Base-by-base conservation (phyloP, 2,329 filamentous ascomycete species). In the Ampelomyces quisqualis region DNA sequence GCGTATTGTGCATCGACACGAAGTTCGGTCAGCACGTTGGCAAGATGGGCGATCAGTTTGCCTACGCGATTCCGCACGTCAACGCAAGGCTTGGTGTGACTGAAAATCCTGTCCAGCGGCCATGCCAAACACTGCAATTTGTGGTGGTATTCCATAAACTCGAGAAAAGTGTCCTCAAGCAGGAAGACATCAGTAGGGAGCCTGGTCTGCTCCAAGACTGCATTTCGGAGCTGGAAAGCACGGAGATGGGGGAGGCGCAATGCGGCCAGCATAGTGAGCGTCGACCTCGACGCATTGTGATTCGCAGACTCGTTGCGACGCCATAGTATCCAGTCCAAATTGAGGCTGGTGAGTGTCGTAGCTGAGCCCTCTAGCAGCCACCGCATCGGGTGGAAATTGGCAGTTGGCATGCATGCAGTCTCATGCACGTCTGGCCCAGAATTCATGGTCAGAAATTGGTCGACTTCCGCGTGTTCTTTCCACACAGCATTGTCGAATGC, bases 41-140 rank as follows among this genome's bases (percentile, higher is more conserved):
- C 65, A 1, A 76, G 58, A 39, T 68, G 70, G 2, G 62, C 61
- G 4, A 75, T 63, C 1, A 74, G 51, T 28, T 41, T 50, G 13
- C 51, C 54, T 19, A 51, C 45, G 14, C 64, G 58, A 23, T 19
- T 45, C 10, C 49, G 45, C 3, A 64, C 48, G 3, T 62, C 57
- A 11, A 51, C n/a, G 7, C 57, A 53, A 2, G 58, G 46, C 10
- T 48, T 53, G 2, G 24, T 32, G 21, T 65, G 58, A 7, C 59
- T 60, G 48, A 73, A 75, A 57, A 76, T 71, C n/a, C 60, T 61
- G 30, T 71, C 69, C 44, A 74, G 64, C 0, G 72, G 72, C 73
- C 72, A 76, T 4, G 69, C 70, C 10, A 76, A 58, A 35, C 70
- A 74, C 34, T 69, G 59, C 9, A 75, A 54, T 14, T 70, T 70